These are phyloP conservation scores for Fusarium temperatum DNA, from an alignment of 2,329 filamentous ascomycete genomes.

Conservation along the genomic window DNA sequence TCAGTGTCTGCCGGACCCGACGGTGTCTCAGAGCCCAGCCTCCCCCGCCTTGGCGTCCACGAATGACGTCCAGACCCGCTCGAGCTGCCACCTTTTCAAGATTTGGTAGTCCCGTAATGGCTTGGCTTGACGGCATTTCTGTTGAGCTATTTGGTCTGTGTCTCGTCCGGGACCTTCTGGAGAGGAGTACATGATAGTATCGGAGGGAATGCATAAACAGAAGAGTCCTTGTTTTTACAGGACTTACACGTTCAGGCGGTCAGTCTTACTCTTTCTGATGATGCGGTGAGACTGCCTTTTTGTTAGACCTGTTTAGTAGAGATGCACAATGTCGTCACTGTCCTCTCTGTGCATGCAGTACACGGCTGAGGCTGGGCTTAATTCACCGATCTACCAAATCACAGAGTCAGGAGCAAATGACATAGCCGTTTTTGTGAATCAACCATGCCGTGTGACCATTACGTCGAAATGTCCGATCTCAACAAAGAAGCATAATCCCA, in stretches of 20 bases:
- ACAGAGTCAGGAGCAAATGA: neutral
- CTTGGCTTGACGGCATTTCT: constrained; percentile 8
- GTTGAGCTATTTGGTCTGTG: neutral
- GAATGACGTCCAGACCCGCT: constrained; percentile 6
- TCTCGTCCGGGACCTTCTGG: neutral
- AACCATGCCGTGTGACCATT: neutral
- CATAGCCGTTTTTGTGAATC: neutral
- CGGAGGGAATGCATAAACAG: neutral
- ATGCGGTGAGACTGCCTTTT: neutral
- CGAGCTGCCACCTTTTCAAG: neutral
- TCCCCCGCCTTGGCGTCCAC: constrained; percentile 1
- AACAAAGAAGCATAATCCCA: neutral
- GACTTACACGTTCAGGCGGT: neutral
- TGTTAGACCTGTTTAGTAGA: neutral
- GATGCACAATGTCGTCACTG: neutral
- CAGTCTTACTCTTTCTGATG: neutral
- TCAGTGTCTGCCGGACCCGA: neutral
- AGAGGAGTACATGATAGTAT: neutral
- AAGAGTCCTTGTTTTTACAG: neutral
- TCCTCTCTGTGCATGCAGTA: neutral
- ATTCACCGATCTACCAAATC: neutral
- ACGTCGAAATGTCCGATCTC: neutral
- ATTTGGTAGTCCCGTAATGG: neutral
- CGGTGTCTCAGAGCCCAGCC: neutral
- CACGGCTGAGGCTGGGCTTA: neutral